These are phyloP conservation scores for Dryadomyces quercus-mongolicae DNA, from an alignment of 2,329 filamentous ascomycete genomes.

Conservation along the genomic window DNA sequence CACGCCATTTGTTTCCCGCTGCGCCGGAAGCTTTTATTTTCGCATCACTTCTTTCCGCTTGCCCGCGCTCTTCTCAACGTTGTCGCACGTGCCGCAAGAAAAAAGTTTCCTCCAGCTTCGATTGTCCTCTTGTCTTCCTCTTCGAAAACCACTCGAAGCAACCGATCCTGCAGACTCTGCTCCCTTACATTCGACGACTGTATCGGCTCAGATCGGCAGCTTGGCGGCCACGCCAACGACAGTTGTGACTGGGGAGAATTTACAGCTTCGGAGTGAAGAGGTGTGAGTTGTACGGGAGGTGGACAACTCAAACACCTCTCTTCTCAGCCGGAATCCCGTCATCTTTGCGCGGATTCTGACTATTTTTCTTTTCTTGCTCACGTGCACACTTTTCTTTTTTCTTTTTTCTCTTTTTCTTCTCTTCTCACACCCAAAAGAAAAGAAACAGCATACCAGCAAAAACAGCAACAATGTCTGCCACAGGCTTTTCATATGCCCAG, in stretches of 20 bases:
- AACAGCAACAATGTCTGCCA: conserved; percentile 31
- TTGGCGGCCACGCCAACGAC: conserved; percentile 2
- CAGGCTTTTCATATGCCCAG: conserved; percentile 85
- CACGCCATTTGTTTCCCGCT: neutral
- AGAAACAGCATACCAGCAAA: neutral
- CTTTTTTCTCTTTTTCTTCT: neutral
- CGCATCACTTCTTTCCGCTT: neutral
- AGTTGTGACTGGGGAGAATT: conserved; percentile 1
- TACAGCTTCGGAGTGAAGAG: neutral
- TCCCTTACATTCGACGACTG: too few species aligned
- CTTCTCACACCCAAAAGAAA: neutral
- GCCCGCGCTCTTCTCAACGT: neutral
- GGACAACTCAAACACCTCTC: neutral
- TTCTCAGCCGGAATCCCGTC: too few species aligned
- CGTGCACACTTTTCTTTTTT: neutral
- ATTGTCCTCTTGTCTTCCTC: neutral
- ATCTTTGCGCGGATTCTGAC: neutral
- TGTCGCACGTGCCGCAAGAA: neutral
- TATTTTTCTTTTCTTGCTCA: neutral
- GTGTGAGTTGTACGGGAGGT: conserved; percentile 2
- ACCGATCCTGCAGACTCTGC: neutral
- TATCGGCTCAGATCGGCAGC: neutral
- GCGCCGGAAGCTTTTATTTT: neutral
- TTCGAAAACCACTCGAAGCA: neutral
- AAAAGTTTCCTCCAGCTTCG: neutral